Conservation (phyloP, 1,139 yeast species). For the Suhomyces anneliseae region DNA sequence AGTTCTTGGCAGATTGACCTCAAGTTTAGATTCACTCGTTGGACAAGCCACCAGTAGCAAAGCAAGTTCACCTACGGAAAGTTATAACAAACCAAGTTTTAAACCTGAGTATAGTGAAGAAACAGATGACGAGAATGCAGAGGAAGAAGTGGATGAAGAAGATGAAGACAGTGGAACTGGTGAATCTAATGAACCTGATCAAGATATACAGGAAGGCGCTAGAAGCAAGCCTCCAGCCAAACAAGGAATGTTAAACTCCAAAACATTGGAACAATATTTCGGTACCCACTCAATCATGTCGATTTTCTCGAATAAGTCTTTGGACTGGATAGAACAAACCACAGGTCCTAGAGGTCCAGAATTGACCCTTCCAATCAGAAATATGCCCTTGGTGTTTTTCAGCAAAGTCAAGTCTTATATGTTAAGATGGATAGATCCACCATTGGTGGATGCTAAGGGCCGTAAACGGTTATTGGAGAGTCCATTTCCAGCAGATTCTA, state of each 20-base stretch:
- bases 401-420: conserved; percentile 21
- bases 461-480: conserved; percentile 21
- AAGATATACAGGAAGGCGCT: background rate
- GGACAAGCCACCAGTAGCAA: background rate
- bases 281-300: conserved; percentile 43
- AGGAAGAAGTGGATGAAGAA: conserved; percentile 6
- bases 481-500: conserved; percentile 31
- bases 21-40: conserved; percentile 15
- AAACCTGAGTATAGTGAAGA: background rate
- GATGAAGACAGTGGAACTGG: conserved; percentile 5
- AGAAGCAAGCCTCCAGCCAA: background rate
- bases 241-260: background rate
- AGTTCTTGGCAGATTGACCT: conserved; percentile 21
- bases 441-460: conserved; percentile 23
- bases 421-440: conserved; percentile 38
- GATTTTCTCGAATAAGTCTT: conserved; percentile 37
- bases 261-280: conserved; percentile 22
- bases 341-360: conserved; percentile 25
- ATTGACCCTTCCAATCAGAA: conserved; percentile 29
- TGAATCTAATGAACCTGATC: conserved; percentile 2
- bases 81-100: background rate
- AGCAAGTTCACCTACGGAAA: background rate
- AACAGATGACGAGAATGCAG: conserved; percentile 6
- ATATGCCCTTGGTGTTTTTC: conserved; percentile 31
- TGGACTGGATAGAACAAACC: conserved; percentile 33